phyloP scores from a whole-genome alignment of 2,329 filamentous ascomycete species.

The Penicillium psychrosexuale region DNA sequence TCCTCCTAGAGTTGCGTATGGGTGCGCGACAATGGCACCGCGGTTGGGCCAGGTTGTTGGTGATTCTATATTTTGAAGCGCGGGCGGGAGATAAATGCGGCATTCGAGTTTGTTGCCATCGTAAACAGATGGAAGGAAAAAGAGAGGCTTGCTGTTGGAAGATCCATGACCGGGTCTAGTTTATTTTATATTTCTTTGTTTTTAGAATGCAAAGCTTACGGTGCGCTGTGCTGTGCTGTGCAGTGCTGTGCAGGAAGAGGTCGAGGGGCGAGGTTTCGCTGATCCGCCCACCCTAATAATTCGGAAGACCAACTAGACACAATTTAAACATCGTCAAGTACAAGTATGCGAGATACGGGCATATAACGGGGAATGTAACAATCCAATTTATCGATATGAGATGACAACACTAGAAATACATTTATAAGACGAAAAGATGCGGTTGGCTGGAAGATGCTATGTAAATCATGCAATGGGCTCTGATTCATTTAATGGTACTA shows the following conservation, averaged over 20 bases:
- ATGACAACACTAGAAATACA: not conserved
- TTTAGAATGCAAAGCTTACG: not conserved
- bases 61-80: conserved; percentile 22
- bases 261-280: not conserved
- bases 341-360: not conserved
- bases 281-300: not conserved
- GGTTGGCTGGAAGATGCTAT: not conserved
- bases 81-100: conserved; percentile 71
- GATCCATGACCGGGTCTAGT: conserved; percentile 38
- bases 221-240: not conserved
- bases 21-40: conserved; percentile 75
- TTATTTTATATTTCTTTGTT: not conserved
- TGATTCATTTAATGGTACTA: not conserved
- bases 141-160: conserved; percentile 44
- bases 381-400: not conserved
- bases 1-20: conserved; percentile 85
- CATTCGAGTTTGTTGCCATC: conserved; percentile 74
- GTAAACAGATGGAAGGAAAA: conserved; percentile 81
- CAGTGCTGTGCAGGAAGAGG: not conserved
- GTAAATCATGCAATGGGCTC: not conserved
- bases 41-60: conserved; percentile 37
- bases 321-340: not conserved
- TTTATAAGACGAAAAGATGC: too few species aligned
- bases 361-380: not conserved
- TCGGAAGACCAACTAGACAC: not conserved